phyloP scores from a whole-genome alignment of 2,329 filamentous ascomycete genomes.

The Aspergillus tubingensis region DNA sequence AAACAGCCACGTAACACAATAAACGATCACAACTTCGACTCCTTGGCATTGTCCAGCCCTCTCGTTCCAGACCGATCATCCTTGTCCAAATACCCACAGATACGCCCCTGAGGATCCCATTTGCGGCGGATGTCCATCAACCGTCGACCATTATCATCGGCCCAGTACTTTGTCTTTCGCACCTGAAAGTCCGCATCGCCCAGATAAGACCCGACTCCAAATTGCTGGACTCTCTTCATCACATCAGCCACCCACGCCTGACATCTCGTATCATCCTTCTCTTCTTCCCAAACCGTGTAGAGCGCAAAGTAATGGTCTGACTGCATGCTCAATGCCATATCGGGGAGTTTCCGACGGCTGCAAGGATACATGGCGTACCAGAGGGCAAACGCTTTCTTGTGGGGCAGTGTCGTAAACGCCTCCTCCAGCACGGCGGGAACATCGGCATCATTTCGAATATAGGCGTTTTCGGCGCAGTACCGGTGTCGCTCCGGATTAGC shows the following conservation, averaged over 20 bases:
- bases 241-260: slow-evolving; percentile 48
- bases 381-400: slow-evolving; percentile 48
- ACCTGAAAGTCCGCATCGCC: slow-evolving; percentile 58
- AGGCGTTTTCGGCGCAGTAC: slow-evolving; percentile 56
- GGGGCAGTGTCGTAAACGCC: slow-evolving; percentile 53
- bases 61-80: slow-evolving; percentile 46
- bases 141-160: slow-evolving; percentile 41
- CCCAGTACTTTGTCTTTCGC: slow-evolving; percentile 53
- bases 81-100: slow-evolving; percentile 50
- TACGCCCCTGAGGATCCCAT: slow-evolving; percentile 29
- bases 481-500: slow-evolving; percentile 54
- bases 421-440: slow-evolving; percentile 48
- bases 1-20: neutral
- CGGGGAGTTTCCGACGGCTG: slow-evolving; percentile 43
- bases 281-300: slow-evolving; percentile 55
- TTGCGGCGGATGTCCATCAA: slow-evolving; percentile 44
- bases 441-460: slow-evolving; percentile 51
- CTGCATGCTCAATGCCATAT: slow-evolving; percentile 59
- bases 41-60: slow-evolving; percentile 48
- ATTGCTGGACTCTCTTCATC: slow-evolving; percentile 43
- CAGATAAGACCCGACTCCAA: slow-evolving; percentile 54
- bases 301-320: slow-evolving; percentile 59
- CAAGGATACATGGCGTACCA: slow-evolving; percentile 57
- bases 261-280: slow-evolving; percentile 48
- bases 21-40: slow-evolving; percentile 23